Base-by-base conservation (phyloP, 208 protist genomes). In the Crithidia brevicula region DNA sequence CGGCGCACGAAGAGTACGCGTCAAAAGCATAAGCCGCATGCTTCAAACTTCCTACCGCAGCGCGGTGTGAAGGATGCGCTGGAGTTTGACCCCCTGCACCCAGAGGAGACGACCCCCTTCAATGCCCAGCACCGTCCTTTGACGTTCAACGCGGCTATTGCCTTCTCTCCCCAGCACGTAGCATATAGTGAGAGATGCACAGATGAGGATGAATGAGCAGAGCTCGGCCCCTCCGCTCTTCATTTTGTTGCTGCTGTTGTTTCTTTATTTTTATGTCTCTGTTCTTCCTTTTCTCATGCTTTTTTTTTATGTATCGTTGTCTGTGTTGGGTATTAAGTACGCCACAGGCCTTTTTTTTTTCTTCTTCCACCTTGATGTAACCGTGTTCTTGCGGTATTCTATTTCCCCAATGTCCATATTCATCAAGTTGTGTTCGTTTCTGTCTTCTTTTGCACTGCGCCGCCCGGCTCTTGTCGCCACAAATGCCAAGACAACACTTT, bases 21-120 rank as follows among this genome's bases (percentile, higher is more conserved):
- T 8, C 7, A 40, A 31, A 27, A 28, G 18, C 49, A 42, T 30
- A 61, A 22, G n/a, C 49, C 7, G 31, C 23, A 11, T 3, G 22
- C 11, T 8, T 16, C 42, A 6, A 11, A 40, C 4, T 23, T 7
- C 0, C 18, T 22, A 3, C 42, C 40, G 10, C 10, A 63, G 16
- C 34, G 15, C 23, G 11, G 9, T 13, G 36, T 40, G 15, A 11
- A 7, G 23, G 43, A 36, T 8, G 16, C 28, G 28, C 53, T 60
- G 16, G 27, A 25, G 7, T 76, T 76, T 22, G 56, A 76, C 25
- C 70, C 70, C 18, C 40, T 69, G 3, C 61, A 25, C 8, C 70
- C 70, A 1, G 70, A 76, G 47, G 38, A 65, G 9, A 76, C 70
- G 18, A 76, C 70, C 15, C 70, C 70, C 0, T 76, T 76, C 25